Evolutionary conservation across 371 early-diverging fungal species (phyloP).

Genomic region (Coemansia sp.): DNA sequence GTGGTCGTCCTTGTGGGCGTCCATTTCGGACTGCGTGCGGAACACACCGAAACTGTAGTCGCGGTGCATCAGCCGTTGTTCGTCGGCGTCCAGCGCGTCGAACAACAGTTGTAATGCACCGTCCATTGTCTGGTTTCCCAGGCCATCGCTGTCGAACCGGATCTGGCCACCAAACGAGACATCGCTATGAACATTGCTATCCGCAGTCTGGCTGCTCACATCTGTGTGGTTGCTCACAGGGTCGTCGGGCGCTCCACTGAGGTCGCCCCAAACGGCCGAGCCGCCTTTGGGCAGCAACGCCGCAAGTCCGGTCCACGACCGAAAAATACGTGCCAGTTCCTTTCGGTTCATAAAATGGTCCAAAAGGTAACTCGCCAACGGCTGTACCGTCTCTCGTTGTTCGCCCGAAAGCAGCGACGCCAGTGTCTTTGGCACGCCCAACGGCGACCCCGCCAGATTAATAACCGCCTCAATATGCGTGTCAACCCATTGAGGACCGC

Average conservation of each 20-base stretch:
- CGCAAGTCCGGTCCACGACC: constrained; percentile 81
- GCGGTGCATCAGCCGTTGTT: constrained; percentile 55
- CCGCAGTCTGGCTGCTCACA: neutral
- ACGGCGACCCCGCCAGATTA: constrained; percentile 84
- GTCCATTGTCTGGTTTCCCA: constrained; percentile 56
- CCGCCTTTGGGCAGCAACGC: constrained; percentile 89
- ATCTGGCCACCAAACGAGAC: constrained; percentile 40
- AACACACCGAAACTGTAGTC: constrained; percentile 72
- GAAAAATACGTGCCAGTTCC: constrained; percentile 76
- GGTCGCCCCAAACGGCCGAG: constrained; percentile 76
- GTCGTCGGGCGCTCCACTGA: constrained; percentile 68
- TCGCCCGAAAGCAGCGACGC: constrained; percentile 80
- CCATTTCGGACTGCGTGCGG: constrained; percentile 59
- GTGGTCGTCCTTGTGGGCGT: constrained; percentile 56
- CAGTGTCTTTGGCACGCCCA: constrained; percentile 88
- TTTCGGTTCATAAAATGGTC: constrained; percentile 83
- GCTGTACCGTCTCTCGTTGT: constrained; percentile 83
- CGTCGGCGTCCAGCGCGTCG: constrained; percentile 57
- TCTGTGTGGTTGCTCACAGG: neutral
- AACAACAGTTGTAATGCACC: constrained; percentile 59
- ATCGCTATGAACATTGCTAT: no score
- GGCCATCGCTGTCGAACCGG: constrained; percentile 22
- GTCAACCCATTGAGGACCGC: constrained; percentile 78
- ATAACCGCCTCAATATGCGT: constrained; percentile 80
- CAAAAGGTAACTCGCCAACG: constrained; percentile 73